Evolutionary conservation across 371 early-diverging fungal genomes (phyloP), one percentile per base, ranked within the genome.

Genomic region (Apophysomyces elegans): DNA sequence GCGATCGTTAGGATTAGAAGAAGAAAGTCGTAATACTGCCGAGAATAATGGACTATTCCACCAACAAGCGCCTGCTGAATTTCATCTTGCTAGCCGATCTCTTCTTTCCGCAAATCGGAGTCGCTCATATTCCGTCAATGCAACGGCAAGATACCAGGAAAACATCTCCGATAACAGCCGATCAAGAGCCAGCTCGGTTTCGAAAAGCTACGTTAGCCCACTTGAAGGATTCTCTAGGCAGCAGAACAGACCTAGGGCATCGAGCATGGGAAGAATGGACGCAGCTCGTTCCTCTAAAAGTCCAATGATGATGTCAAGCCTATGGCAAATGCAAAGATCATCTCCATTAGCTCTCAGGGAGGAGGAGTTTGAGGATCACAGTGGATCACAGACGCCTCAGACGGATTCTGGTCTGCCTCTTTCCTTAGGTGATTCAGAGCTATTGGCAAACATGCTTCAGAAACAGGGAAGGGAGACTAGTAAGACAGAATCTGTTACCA

Each of bases 1-100:
- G 61, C 89, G 90, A 60, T 90, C 89, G 44, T 80, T 94, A 18
- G 93, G 93, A 1, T 66, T 94, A 56, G 92, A 94, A 64, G 94
- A 92, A 60, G 75, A 75, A 12, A 59, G 62, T 50, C 61, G 58
- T 56, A 59, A 47, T 18, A 36, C 63, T 0, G 56, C 43, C n/a
- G 71, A 58, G 41, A 70, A 54, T 37, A 64, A 38, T 59, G 65
- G 37, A 44, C 65, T 50, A 26, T 50, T 50, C 54, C 54, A 50
- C 21, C 54, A 50, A 11, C 54, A 50, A 18, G 32, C 54, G 8
- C 54, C 54, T 4, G 54, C 54, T 7, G 54, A 50, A 50, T 50
- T 50, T 21, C 54, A 50, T 50, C 54, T 50, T 21, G 21, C 54
- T 9, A 50, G 54, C 21, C 54, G 54, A 9, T 50, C 54, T 9